Conservation (phyloP, 352 stramenopile genomes). For the Phytopythium ostracodes region DNA sequence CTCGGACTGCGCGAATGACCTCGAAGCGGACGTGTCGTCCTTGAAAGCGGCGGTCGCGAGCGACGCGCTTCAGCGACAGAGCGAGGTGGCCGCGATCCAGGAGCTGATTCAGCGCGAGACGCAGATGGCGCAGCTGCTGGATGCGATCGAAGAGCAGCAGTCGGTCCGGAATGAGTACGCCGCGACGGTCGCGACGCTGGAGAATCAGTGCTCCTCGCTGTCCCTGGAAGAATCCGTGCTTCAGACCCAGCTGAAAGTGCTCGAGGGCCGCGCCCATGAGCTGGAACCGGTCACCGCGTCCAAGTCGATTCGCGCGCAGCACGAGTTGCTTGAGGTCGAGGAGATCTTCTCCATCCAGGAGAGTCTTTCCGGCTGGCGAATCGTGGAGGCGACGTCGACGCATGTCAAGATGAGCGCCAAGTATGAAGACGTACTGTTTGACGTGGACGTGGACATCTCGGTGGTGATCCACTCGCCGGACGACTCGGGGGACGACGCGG, state of each 20-base stretch:
- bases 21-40: slow-evolving; percentile 39
- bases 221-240: slow-evolving; percentile 66
- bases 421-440: slow-evolving; percentile 48
- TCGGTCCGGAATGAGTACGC: slow-evolving; percentile 56
- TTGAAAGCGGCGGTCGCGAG: slow-evolving; percentile 35
- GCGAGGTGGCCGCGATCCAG: slow-evolving; percentile 50
- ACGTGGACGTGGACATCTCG: slow-evolving; percentile 37
- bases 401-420: slow-evolving; percentile 37
- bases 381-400: slow-evolving; percentile 39
- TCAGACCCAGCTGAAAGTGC: slow-evolving; percentile 49
- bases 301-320: slow-evolving; percentile 19
- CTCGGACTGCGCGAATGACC: slow-evolving; percentile 20
- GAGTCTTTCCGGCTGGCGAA: slow-evolving; percentile 42
- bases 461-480: slow-evolving; percentile 23
- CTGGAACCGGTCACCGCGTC: slow-evolving; percentile 37
- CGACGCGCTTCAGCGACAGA: slow-evolving; percentile 37
- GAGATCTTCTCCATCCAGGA: slow-evolving; percentile 55
- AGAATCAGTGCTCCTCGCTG: slow-evolving; percentile 55
- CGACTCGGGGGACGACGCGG: not conserved
- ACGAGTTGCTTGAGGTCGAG: slow-evolving; percentile 42
- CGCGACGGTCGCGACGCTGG: slow-evolving; percentile 45
- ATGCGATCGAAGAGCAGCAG: slow-evolving; percentile 81
- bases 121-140: slow-evolving; percentile 60
- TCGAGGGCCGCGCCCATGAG: slow-evolving; percentile 44
- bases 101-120: slow-evolving; percentile 70